A percentile compares a stretch with the other conserved stretches of the same genome.
These are phyloP conservation scores for Nosema bombycis DNA, from an alignment of 371 early-diverging fungal species.

Conservation along the genomic window DNA sequence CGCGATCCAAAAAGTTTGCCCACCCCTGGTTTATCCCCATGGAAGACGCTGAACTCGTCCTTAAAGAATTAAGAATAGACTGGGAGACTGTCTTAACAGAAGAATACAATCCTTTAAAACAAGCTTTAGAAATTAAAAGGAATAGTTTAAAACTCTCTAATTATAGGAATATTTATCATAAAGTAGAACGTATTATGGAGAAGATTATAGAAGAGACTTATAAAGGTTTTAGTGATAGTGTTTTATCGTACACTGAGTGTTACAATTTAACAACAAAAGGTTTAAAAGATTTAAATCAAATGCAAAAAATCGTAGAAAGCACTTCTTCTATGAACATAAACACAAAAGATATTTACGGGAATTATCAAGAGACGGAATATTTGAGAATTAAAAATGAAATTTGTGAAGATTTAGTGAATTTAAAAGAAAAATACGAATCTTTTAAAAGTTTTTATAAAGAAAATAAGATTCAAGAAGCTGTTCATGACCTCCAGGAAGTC, in stretches of 20 bases:
- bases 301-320: background rate
- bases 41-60: constrained; percentile 42
- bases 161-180: constrained; percentile 58
- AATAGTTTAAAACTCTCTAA: constrained; percentile 14
- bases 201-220: constrained; percentile 55
- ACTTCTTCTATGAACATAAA: constrained; percentile 24
- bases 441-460: background rate
- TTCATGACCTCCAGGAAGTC: constrained; percentile 1
- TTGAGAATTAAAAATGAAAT: constrained; percentile 42
- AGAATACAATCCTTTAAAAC: constrained; percentile 58
- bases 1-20: too few relatives aligned
- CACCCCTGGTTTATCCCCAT: too few relatives aligned
- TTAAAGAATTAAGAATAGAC: constrained; percentile 60
- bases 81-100: constrained; percentile 56
- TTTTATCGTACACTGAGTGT: constrained; percentile 49
- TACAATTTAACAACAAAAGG: constrained; percentile 35
- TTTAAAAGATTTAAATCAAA: constrained; percentile 15
- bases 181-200: constrained; percentile 57
- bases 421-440: constrained; percentile 11
- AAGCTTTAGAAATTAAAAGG: constrained; percentile 41
- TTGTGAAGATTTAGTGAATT: constrained; percentile 19
- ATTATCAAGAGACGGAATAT: constrained; percentile 23
- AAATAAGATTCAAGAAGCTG: background rate
- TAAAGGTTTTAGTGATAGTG: constrained; percentile 58
- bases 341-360: constrained; percentile 28